Percentiles rank a stretch among this genome's conserved stretches.
Conservation (phyloP, 352 stramenopile genomes). For the Phytophthora citricola region DNA sequence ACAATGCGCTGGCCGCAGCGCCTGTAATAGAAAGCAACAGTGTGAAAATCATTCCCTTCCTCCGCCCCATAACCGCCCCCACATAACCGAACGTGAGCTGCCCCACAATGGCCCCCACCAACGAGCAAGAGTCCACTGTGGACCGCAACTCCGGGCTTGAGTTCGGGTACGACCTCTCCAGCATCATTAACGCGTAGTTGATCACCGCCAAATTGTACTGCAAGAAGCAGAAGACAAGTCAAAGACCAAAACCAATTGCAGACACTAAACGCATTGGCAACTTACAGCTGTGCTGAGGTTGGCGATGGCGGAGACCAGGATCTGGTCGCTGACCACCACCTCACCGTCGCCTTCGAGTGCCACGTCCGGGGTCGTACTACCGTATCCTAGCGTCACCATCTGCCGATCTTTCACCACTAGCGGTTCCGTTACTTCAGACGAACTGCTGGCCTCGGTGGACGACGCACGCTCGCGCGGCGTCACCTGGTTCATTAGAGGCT, state of each 20-base stretch:
- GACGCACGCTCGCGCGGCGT: constrained; percentile 24
- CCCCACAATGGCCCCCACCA: constrained; percentile 80
- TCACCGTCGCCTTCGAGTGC: constrained; percentile 4
- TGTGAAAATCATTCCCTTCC: constrained; percentile 82
- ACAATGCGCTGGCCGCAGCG: constrained; percentile 55
- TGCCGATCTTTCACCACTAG: constrained; percentile 31
- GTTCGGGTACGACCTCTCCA: constrained; percentile 55
- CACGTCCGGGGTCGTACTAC: constrained; percentile 24
- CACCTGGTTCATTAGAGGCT: constrained; percentile 20
- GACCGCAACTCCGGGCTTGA: constrained; percentile 65
- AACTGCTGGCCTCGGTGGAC: constrained; percentile 25
- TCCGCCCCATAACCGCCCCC: constrained; percentile 66
- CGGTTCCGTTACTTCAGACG: constrained; percentile 27
- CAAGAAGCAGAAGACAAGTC: constrained; percentile 5
- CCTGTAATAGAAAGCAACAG: constrained; percentile 75
- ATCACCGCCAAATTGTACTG: constrained; percentile 86
- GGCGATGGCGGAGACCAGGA: constrained; percentile 76
- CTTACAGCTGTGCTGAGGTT: constrained; percentile 84
- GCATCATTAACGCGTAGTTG: constrained; percentile 73
- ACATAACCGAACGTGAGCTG: constrained; percentile 87
- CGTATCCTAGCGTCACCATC: constrained; percentile 18
- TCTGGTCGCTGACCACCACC: constrained; percentile 43
- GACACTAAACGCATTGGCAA: constrained; percentile 1
- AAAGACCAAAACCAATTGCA: background rate
- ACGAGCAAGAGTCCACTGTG: constrained; percentile 70